These are phyloP conservation scores for Isabelozyma heimii DNA, from an alignment of 805 yeast species.

Conservation along the genomic window DNA sequence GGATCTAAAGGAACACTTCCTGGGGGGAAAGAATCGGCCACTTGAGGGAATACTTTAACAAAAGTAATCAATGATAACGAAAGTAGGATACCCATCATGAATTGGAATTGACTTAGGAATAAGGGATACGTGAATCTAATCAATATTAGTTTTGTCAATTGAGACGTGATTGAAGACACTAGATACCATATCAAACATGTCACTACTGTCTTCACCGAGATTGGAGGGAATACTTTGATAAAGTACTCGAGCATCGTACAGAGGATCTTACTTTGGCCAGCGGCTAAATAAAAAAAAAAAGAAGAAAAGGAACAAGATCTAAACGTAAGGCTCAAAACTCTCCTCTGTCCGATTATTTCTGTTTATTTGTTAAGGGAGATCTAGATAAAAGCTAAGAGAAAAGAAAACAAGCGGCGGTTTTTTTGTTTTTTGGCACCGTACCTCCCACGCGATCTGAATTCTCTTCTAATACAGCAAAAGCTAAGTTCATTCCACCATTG, in stretches of 20 bases:
- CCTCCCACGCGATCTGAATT: too few species aligned
- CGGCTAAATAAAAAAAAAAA: background rate
- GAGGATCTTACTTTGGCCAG: too few species aligned
- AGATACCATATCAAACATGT: constrained; percentile 60
- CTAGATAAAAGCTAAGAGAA: too few species aligned
- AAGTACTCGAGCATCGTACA: background rate
- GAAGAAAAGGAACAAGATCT: background rate
- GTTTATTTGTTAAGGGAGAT: too few species aligned
- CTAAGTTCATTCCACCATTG: too few species aligned
- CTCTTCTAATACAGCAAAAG: too few species aligned
- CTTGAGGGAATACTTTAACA: constrained; percentile 25
- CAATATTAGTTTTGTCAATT: constrained; percentile 56
- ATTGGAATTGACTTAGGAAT: constrained; percentile 65
- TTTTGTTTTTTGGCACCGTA: too few species aligned
- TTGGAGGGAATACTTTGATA: constrained; percentile 20
- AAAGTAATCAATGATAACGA: constrained; percentile 37
- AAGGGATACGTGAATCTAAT: constrained; percentile 58
- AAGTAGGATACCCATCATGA: constrained; percentile 46
- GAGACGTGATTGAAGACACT: constrained; percentile 63
- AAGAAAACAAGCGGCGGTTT: too few species aligned
- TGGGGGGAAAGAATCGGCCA: constrained; percentile 43
- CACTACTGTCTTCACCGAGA: constrained; percentile 34
- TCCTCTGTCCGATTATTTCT: too few species aligned
- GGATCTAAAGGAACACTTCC: constrained; percentile 51
- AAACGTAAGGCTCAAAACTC: too few species aligned